Percentiles rank a stretch among this genome's conserved stretches.
Evolutionary conservation across 1,284 basidiomycete species (phyloP).

Genomic region (Phellopilus nigrolimitatus): DNA sequence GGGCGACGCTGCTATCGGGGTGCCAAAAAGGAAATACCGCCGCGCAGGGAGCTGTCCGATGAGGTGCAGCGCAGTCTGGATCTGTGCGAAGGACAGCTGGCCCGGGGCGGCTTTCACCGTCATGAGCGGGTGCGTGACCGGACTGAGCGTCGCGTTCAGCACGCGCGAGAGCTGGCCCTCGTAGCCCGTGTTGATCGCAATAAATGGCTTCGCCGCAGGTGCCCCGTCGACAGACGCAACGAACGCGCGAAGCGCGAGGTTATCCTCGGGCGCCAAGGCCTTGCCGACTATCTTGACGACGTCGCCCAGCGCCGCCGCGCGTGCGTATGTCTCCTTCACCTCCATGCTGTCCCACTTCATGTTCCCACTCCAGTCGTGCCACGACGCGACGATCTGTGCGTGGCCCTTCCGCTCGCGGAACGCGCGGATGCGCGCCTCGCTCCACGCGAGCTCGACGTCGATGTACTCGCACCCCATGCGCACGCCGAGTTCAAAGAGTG

Average conservation of each 20-base stretch:
- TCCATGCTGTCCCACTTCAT: slow-evolving; percentile 77
- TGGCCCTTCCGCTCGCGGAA: slow-evolving; percentile 64
- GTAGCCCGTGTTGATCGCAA: slow-evolving; percentile 93
- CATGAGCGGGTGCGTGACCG: slow-evolving; percentile 84
- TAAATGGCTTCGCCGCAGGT: slow-evolving; percentile 66
- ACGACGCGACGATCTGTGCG: slow-evolving; percentile 86
- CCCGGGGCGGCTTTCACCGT: slow-evolving; percentile 88
- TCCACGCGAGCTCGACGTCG: slow-evolving; percentile 85
- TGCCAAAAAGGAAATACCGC: slow-evolving; percentile 85
- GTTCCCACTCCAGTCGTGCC: slow-evolving; percentile 89
- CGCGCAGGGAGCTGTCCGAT: slow-evolving; percentile 72
- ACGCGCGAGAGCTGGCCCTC: slow-evolving; percentile 89
- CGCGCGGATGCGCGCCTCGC: slow-evolving; percentile 56
- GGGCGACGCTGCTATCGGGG: slow-evolving; percentile 85
- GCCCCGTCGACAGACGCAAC: slow-evolving; percentile 40
- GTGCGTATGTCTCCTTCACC: slow-evolving; percentile 65
- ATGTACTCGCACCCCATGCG: slow-evolving; percentile 89
- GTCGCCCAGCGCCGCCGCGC: slow-evolving; percentile 72
- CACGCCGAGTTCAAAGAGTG: slow-evolving; percentile 76
- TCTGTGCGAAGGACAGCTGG: slow-evolving; percentile 84
- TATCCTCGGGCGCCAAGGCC: slow-evolving; percentile 73
- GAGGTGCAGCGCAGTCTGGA: slow-evolving; percentile 77
- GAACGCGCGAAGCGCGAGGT: slow-evolving; percentile 78
- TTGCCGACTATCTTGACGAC: slow-evolving; percentile 91
- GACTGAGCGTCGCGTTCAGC: slow-evolving; percentile 82